Evolutionary conservation across 257 asterid genomes (phyloP), one percentile per base, ranked within the genome.

Genomic region (Gardenia jasminoides): DNA sequence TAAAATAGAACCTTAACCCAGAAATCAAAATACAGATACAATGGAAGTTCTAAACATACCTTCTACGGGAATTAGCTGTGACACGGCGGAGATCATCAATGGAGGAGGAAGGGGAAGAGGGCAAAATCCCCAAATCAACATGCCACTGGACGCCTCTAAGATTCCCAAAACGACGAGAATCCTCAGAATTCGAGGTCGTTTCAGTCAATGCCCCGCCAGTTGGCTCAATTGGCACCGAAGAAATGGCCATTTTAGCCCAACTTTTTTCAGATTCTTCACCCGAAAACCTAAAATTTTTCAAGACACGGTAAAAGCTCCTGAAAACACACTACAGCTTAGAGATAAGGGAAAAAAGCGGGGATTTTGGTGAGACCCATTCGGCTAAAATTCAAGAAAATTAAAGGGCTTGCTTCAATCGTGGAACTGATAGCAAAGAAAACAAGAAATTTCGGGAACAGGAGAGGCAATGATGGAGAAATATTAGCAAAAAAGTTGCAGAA

Each of bases 81-180:
- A 89, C 96, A 74, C 97, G 89, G 56, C 99, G 97, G 84, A 96
- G 93, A 85, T 93, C 94, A 47, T 92, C 96, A 28, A 90, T 76
- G 56, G 98, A 84, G 13, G 94, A 84, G 59, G 92, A 83, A 69
- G 88, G 84, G 26, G 94, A 87, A 84, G 92, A 82, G 15, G 99
- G 96, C 77, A 95, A 88, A 87, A 93, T 91, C 75, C 97, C 99
- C 94, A 96, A 90, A 88, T 90, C 90, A 68, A 93, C 84, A 70
- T 98, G 97, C 99, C 99, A 96, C 89, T 80, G 91, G 28, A 93
- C 91, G 70, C 99, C 94, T 93, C 99, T 88, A 11, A 96, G 92
- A 85, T 88, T 87, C 62, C 83, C 83, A 82, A 88, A 91, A 67
- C 87, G 84, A 78, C 86, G 84, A 16, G 87, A 85, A 73, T 20